Conservation (phyloP, 2,329 filamentous ascomycete species). For the Fusarium sp. region DNA sequence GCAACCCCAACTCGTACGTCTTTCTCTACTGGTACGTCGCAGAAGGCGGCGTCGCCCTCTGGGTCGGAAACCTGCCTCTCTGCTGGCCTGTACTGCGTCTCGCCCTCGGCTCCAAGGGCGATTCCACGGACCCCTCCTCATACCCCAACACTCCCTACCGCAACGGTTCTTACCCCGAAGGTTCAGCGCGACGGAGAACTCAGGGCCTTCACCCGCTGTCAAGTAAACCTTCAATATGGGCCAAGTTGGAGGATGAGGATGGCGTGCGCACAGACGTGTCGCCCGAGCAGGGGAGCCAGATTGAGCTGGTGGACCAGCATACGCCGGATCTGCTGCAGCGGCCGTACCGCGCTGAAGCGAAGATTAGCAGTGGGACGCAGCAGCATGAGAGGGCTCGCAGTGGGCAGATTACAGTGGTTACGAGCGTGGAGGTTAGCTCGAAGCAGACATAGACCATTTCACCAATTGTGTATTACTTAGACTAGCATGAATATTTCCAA, state of each 20-base stretch:
- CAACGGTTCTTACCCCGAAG: slow-evolving; percentile 27
- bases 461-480: not conserved
- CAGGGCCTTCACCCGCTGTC: slow-evolving; percentile 20
- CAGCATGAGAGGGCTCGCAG: not conserved
- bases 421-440: slow-evolving; percentile 41
- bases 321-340: slow-evolving; percentile 23
- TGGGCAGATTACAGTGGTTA: slow-evolving; percentile 43
- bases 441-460: not conserved
- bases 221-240: slow-evolving; percentile 41
- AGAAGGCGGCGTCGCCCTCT: slow-evolving; percentile 66
- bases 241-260: slow-evolving; percentile 45
- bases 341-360: slow-evolving; percentile 8
- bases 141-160: slow-evolving; percentile 31
- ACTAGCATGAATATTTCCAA: not conserved
- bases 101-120: slow-evolving; percentile 42
- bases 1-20: slow-evolving; percentile 61
- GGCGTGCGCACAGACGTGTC: slow-evolving; percentile 5
- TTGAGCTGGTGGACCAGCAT: slow-evolving; percentile 42
- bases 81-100: slow-evolving; percentile 65
- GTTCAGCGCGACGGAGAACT: slow-evolving; percentile 30
- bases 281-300: slow-evolving; percentile 41
- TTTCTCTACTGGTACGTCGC: slow-evolving; percentile 70
- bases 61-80: slow-evolving; percentile 69
- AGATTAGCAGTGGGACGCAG: not conserved
- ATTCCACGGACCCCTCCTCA: slow-evolving; percentile 37